Evolutionary conservation across 257 asterid species (phyloP).

Genomic region (Solanum habrochaites): DNA sequence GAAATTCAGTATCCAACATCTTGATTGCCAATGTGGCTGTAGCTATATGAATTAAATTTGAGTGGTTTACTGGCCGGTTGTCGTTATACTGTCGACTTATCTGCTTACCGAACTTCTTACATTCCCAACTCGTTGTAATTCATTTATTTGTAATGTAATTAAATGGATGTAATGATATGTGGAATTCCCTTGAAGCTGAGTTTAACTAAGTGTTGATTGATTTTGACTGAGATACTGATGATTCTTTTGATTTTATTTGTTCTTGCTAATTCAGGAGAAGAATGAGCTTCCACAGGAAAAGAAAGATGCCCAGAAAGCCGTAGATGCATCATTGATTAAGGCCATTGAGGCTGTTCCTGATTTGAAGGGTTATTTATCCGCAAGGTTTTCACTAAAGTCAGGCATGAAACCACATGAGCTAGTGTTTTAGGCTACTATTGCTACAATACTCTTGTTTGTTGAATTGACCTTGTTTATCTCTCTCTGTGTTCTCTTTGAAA

Average conservation of each 20-base stretch:
- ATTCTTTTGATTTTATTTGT: neutral
- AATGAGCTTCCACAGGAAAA: slow-evolving; percentile 7
- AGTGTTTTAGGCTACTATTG: neutral
- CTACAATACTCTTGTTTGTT: neutral
- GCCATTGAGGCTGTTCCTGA: slow-evolving; percentile 11
- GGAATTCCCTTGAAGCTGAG: neutral
- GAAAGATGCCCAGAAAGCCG: slow-evolving; percentile 10
- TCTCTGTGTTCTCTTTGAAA: neutral
- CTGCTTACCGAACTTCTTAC: slow-evolving; percentile 21
- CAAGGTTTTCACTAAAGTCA: slow-evolving; percentile 9
- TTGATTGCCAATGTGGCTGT: slow-evolving; percentile 48
- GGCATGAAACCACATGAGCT: slow-evolving; percentile 12
- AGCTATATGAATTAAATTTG: slow-evolving; percentile 17
- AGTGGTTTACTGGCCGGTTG: slow-evolving; percentile 59
- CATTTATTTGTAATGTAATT: neutral
- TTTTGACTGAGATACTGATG: neutral
- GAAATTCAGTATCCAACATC: slow-evolving; percentile 15
- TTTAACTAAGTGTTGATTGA: neutral
- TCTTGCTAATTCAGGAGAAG: neutral
- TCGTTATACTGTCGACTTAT: slow-evolving; percentile 22
- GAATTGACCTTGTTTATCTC: neutral
- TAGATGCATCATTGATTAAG: slow-evolving; percentile 6
- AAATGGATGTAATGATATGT: neutral
- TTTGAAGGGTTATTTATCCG: slow-evolving; percentile 1
- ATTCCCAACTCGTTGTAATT: neutral